phyloP scores from a whole-genome alignment of 257 asterid genomes.

The Nicotiana noctiflora region DNA sequence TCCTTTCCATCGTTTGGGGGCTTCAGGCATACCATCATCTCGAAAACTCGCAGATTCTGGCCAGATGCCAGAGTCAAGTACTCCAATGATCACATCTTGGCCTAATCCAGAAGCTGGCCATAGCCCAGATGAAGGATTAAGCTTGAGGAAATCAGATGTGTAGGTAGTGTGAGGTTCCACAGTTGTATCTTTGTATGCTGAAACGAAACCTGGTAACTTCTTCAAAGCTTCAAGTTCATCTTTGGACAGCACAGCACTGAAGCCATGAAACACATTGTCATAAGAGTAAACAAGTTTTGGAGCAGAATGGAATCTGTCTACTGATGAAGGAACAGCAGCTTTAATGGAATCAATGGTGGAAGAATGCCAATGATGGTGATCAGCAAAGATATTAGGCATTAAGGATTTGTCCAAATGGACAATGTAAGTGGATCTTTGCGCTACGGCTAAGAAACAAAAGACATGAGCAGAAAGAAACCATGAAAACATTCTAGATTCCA shows the following conservation, averaged over 20 bases:
- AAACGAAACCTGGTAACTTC: slow-evolving; percentile 14
- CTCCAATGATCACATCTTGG: slow-evolving; percentile 16
- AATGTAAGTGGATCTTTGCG: slow-evolving; percentile 22
- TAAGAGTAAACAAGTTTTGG: too few relatives aligned
- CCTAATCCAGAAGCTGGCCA: slow-evolving; percentile 19
- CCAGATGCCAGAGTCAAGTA: slow-evolving; percentile 16
- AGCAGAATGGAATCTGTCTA: too few relatives aligned
- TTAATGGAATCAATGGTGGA: too few relatives aligned
- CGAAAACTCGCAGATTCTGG: slow-evolving; percentile 13
- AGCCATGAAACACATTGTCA: too few relatives aligned
- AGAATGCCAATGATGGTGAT: too few relatives aligned
- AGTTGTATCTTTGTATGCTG: slow-evolving; percentile 10
- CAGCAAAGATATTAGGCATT: too few relatives aligned
- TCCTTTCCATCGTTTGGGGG: slow-evolving; percentile 25
- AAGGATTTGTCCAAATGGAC: slow-evolving; percentile 23
- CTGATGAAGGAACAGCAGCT: too few relatives aligned
- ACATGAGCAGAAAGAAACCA: slow-evolving; percentile 5
- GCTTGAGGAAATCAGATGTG: slow-evolving; percentile 11
- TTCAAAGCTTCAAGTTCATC: background rate
- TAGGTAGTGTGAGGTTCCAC: slow-evolving; percentile 13
- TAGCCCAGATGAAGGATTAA: slow-evolving; percentile 12
- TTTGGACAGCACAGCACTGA: too few relatives aligned
- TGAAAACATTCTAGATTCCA: background rate
- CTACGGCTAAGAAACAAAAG: background rate
- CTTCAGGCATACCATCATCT: slow-evolving; percentile 8